phyloP scores from a whole-genome alignment of 805 yeast genomes.

The Candida succiphila region DNA sequence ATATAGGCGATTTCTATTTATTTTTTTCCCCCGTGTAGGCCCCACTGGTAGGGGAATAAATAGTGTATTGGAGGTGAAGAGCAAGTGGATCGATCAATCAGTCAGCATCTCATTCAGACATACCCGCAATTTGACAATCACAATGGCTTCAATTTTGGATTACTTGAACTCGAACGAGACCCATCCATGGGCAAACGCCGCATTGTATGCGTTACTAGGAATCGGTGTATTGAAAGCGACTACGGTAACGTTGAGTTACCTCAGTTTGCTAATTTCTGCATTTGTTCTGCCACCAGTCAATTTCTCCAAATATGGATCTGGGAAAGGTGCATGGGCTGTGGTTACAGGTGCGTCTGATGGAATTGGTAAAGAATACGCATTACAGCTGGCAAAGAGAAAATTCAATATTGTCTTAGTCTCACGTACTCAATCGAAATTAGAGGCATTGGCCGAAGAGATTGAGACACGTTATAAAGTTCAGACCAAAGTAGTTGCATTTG shows the following conservation, averaged over 20 bases:
- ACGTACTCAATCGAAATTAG: conserved; percentile 73
- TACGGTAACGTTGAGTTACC: conserved; percentile 35
- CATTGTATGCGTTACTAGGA: conserved; percentile 33
- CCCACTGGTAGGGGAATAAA: too few relatives aligned
- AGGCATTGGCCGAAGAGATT: conserved; percentile 53
- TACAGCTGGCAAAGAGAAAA: conserved; percentile 77
- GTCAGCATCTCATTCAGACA: too few relatives aligned
- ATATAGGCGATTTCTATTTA: too few relatives aligned
- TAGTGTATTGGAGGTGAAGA: too few relatives aligned
- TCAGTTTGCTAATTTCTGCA: conserved; percentile 48
- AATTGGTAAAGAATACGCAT: conserved; percentile 85
- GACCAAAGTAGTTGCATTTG: conserved; percentile 65
- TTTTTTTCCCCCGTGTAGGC: too few relatives aligned
- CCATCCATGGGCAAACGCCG: too few relatives aligned
- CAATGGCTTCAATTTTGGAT: too few relatives aligned
- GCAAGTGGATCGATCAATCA: too few relatives aligned
- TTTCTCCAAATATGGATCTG: conserved; percentile 68
- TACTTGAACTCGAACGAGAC: too few relatives aligned
- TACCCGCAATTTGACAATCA: too few relatives aligned
- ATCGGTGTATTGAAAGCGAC: conserved; percentile 58
- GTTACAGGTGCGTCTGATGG: conserved; percentile 98
- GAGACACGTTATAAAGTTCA: conserved; percentile 47
- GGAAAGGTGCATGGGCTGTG: conserved; percentile 77
- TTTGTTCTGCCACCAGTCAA: conserved; percentile 53
- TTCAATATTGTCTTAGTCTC: conserved; percentile 79